Percentiles rank a stretch among this genome's conserved stretches.
phyloP scores from a whole-genome alignment of 768 basidiomycete genomes.

The Termitomyces sp. region DNA sequence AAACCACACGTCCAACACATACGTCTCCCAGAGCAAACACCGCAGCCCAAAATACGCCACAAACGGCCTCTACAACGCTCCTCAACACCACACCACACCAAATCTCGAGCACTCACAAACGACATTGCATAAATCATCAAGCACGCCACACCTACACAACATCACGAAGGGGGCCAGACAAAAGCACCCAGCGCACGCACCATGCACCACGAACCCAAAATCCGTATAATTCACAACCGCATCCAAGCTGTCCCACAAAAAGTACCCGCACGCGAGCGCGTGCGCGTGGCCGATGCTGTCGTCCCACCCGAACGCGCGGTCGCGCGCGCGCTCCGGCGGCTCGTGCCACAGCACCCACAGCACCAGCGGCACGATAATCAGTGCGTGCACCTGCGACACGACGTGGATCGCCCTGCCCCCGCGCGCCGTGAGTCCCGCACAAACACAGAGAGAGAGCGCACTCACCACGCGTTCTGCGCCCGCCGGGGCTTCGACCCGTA shows the following conservation, averaged over 20 bases:
- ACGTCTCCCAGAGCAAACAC: constrained; percentile 82
- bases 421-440: background rate
- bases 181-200: constrained; percentile 24
- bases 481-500: constrained; percentile 42
- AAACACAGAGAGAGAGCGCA: background rate
- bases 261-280: constrained; percentile 76
- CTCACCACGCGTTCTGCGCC: constrained; percentile 59
- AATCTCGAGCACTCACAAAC: constrained; percentile 53
- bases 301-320: constrained; percentile 77
- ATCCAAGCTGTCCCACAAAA: constrained; percentile 81
- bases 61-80: constrained; percentile 53
- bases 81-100: background rate
- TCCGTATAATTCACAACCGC: constrained; percentile 62
- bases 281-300: constrained; percentile 47
- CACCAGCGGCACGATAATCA: constrained; percentile 62
- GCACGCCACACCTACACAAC: constrained; percentile 59
- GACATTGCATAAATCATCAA: constrained; percentile 57
- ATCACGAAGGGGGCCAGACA: too few species aligned
- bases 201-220: constrained; percentile 74
- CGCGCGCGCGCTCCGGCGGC: constrained; percentile 38
- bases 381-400: constrained; percentile 68
- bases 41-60: constrained; percentile 72
- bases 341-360: constrained; percentile 39
- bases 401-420: constrained; percentile 56
- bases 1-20: constrained; percentile 15